A percentile compares a stretch with the other conserved stretches of the same genome.
phyloP scores from a whole-genome alignment of 306 rosid species.

The Castanea mollissima region DNA sequence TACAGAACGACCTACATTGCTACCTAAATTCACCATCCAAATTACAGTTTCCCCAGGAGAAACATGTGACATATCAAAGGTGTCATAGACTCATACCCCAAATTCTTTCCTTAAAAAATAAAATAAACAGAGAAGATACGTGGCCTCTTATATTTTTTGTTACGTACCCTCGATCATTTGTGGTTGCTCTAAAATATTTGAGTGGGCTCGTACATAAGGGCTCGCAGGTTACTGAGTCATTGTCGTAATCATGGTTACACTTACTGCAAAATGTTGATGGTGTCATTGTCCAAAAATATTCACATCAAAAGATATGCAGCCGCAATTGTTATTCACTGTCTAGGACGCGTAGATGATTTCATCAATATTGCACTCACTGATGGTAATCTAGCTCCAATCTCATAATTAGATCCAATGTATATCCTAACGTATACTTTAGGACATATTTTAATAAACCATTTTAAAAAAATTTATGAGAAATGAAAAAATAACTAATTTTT shows the following conservation, averaged over 20 bases:
- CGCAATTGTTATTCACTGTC: background rate
- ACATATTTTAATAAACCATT: too few species aligned
- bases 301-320: background rate
- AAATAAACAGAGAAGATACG: too few species aligned
- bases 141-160: too few species aligned
- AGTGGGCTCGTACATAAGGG: conserved; percentile 8
- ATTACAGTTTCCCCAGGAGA: too few species aligned
- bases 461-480: accelerated
- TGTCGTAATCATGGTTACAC: conserved; percentile 16
- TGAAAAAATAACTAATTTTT: too few species aligned
- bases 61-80: too few species aligned
- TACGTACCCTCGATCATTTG: background rate
- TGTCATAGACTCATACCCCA: too few species aligned
- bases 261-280: conserved; percentile 15
- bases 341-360: background rate
- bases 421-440: accelerated
- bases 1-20: too few species aligned
- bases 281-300: conserved; percentile 20
- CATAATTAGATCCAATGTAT: too few species aligned
- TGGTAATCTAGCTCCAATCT: too few species aligned
- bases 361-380: background rate
- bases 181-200: conserved; percentile 7
- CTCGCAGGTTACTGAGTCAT: conserved; percentile 16
- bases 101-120: too few species aligned
- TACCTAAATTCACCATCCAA: too few species aligned